Evolutionary conservation across 768 basidiomycete species (phyloP).

Genomic region (Pleurotus salmoneostramineus): DNA sequence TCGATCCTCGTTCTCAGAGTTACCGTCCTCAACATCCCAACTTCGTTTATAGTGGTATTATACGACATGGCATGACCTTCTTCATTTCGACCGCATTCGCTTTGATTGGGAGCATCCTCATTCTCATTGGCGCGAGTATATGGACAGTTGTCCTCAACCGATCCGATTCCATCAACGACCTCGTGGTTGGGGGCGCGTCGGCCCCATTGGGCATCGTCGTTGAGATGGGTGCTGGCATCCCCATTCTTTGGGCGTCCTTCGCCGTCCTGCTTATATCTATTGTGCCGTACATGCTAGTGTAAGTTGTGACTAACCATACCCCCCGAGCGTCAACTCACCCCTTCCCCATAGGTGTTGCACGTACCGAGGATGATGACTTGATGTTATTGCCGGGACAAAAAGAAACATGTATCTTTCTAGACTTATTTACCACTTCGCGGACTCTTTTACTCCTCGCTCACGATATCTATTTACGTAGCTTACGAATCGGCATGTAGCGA

Average conservation of each 20-base stretch:
- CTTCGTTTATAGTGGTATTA: constrained; percentile 49
- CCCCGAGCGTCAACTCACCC: not conserved
- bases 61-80: constrained; percentile 63
- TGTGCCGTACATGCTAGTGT: constrained; percentile 79
- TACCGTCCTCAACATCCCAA: constrained; percentile 9
- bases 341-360: constrained; percentile 63
- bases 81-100: constrained; percentile 63
- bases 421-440: not conserved
- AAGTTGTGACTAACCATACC: constrained; percentile 16
- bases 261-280: constrained; percentile 60
- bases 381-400: not conserved
- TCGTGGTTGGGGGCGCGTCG: constrained; percentile 34
- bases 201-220: constrained; percentile 60
- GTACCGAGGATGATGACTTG: constrained; percentile 55
- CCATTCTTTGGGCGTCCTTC: constrained; percentile 73
- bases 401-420: constrained; percentile 1
- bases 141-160: constrained; percentile 78
- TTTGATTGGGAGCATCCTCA: constrained; percentile 52
- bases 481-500: not conserved
- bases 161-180: constrained; percentile 51
- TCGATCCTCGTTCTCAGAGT: constrained; percentile 6
- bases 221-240: constrained; percentile 57
- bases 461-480: not conserved
- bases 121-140: constrained; percentile 67
- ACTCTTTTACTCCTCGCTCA: not conserved